phyloP scores from a whole-genome alignment of 805 yeast species.

The Nakazawaea pomicola region DNA sequence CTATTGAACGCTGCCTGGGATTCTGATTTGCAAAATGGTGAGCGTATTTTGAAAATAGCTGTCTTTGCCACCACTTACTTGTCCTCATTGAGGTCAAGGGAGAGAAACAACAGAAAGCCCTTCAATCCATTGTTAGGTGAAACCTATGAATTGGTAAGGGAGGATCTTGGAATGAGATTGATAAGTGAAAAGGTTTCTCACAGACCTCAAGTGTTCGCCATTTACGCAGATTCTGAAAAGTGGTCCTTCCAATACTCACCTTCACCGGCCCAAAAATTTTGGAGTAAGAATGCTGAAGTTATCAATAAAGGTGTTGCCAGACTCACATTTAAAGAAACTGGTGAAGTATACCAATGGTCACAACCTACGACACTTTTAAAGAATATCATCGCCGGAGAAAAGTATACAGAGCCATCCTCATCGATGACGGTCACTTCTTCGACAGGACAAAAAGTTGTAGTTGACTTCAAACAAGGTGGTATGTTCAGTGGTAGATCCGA shows the following conservation, averaged over 20 bases:
- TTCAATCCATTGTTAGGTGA: conserved; percentile 94
- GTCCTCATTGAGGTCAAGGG: conserved; percentile 67
- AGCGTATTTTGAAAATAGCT: conserved; percentile 63
- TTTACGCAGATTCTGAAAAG: conserved; percentile 61
- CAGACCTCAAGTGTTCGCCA: conserved; percentile 81
- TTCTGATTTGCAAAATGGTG: conserved; percentile 43
- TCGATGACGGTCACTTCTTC: conserved; percentile 62
- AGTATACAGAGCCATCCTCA: conserved; percentile 83
- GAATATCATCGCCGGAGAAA: conserved; percentile 91
- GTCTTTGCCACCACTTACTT: conserved; percentile 76
- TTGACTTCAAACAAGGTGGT: conserved; percentile 75
- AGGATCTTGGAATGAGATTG: conserved; percentile 70
- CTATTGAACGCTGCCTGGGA: conserved; percentile 60
- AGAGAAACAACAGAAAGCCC: conserved; percentile 80
- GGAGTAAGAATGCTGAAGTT: conserved; percentile 92
- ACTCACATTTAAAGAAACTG: conserved; percentile 51
- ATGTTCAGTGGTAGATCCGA: conserved; percentile 88
- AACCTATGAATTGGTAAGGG: conserved; percentile 84
- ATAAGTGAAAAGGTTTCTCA: conserved; percentile 85
- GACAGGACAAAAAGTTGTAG: conserved; percentile 61
- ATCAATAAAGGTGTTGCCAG: conserved; percentile 66
- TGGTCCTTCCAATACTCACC: conserved; percentile 70
- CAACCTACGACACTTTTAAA: conserved; percentile 81
- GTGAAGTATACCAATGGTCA: conserved; percentile 74
- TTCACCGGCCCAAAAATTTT: conserved; percentile 79